Evolutionary conservation across 768 basidiomycete genomes (phyloP), one percentile per base, ranked within the genome.

Genomic region (Dacryopinax spathularia): DNA sequence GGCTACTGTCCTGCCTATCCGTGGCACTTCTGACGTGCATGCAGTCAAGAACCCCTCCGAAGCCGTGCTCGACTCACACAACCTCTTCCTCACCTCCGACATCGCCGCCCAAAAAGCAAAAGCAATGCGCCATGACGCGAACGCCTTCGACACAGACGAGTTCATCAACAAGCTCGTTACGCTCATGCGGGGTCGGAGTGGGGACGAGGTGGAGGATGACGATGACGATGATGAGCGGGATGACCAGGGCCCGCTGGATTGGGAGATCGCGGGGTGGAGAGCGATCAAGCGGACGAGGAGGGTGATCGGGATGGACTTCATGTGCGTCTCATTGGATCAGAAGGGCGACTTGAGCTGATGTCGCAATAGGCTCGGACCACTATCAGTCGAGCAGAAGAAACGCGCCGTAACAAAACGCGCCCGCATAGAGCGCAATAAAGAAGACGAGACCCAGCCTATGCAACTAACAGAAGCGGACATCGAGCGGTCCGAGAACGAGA

Each of bases 71-170:
- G 96, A 98, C 73, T 92, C 95, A 0, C 79, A 81, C 39, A 80
- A 94, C 25, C 81, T 98, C 29, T 74, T 88, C 1, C 82, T 84
- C 71, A 84, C 87, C 12, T 86, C 90, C 2, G 86, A 83, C 65
- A 82, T 91, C 68, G 84, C 87, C 43, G 86, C 89, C 1, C 85
- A 86, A 68, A 87, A 94, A 71, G 93, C 93, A n/a, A 88, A 90
- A 33, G 85, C 85, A 33, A 86, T 95, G 84, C 92, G 90, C 73
- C 84, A 90, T 0, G 91, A 89, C 62, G 83, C 83, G 0, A 88
- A 89, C 62, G 84, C 87, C 15, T 99, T 98, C 70, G 95, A 99
- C 70, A 77, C 89, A 37, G 91, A 95, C 67, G 93, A 97, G 63
- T 97, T 94, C 68, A 77, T 99, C 62, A 74, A 82, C 5, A 86